Evolutionary conservation across 192 early-diverging fungal genomes (phyloP), one percentile per base, ranked within the genome.

Genomic region (Mortierella claussenii): DNA sequence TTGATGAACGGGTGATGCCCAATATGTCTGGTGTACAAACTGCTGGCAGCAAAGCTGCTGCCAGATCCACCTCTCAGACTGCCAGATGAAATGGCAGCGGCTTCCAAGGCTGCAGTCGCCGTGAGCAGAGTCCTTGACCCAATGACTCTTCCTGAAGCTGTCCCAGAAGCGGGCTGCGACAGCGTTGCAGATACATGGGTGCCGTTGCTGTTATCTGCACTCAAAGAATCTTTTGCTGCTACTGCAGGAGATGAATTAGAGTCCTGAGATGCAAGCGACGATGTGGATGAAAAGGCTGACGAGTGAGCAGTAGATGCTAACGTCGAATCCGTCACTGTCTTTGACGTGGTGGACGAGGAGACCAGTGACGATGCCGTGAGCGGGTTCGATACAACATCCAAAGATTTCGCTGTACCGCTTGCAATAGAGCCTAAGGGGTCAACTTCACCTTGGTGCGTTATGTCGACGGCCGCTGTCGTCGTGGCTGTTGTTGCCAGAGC

Each of bases 401-500:
- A n/a, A n/a, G n/a, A n/a, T n/a, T n/a, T n/a, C n/a, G n/a, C n/a
- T n/a, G n/a, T n/a, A n/a, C n/a, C n/a, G n/a, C n/a, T n/a, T n/a
- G n/a, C n/a, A n/a, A n/a, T n/a, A n/a, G n/a, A n/a, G n/a, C n/a
- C n/a, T n/a, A n/a, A n/a, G n/a, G n/a, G n/a, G n/a, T n/a, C n/a
- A n/a, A n/a, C n/a, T n/a, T n/a, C n/a, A n/a, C n/a, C n/a, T n/a
- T n/a, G n/a, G n/a, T n/a, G n/a, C n/a, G n/a, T n/a, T n/a, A n/a
- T n/a, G n/a, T n/a, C n/a, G n/a, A 6, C 26, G 15, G 53, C 30
- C n/a, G 48, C 4, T 2, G 63, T 76, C 2, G 59, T 67, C 26
- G 64, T 67, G 3, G 64, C 62, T 18, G 70, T 76, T n/a, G 73
- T 76, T 15, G 64, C 73, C 8, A 67, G 52, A 3, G 73, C 73